Evolutionary conservation across 2,329 filamentous ascomycete species (phyloP), one percentile per base, ranked within the genome.

Genomic region (Fusarium sp.): DNA sequence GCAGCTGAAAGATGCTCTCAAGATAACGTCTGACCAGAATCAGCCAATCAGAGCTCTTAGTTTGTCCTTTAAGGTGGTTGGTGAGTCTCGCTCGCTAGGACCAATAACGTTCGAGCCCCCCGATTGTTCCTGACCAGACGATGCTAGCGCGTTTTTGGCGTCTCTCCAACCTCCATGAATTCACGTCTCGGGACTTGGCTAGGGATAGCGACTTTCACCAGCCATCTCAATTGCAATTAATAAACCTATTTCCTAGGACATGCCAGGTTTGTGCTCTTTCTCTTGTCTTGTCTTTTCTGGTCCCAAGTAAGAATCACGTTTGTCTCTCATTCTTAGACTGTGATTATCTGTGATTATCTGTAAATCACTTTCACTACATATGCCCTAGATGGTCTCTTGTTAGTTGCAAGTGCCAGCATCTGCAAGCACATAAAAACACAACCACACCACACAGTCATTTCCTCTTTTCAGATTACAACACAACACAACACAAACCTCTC

Each of bases 151-250:
- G 47, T 55, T 50, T 52, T 54, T 62, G 48, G 57, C 56, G 53
- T 42, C 62, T 60, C 61, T 67, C 72, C 73, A 75, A 72, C 73
- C 73, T 70, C 73, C 71, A 67, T 60, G 57, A 73, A 70, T 71
- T 63, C 58, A 54, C 29, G 43, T 64, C 44, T 49, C 54, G 15
- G 38, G 35, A 33, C 48, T 42, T 37, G 20, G 33, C 44, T 26
- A 65, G 62, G 62, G 53, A 65, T 59, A 39, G 29, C 24, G 46
- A 41, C 21, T 53, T 66, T 64, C 57, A 72, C 72, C 73, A 75
- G 73, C 73, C 73, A 74, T 74, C 73, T 63, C 23, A 72, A 70
- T 75, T 74, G 57, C 54, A 65, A 42, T 57, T 24, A 58, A 68
- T 75, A 74, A 71, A 74, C 72, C 66, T 53, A 68, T 53, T 35